Base-by-base conservation (phyloP, 164 flowering plant genomes). In the Macadamia tetraphylla region DNA sequence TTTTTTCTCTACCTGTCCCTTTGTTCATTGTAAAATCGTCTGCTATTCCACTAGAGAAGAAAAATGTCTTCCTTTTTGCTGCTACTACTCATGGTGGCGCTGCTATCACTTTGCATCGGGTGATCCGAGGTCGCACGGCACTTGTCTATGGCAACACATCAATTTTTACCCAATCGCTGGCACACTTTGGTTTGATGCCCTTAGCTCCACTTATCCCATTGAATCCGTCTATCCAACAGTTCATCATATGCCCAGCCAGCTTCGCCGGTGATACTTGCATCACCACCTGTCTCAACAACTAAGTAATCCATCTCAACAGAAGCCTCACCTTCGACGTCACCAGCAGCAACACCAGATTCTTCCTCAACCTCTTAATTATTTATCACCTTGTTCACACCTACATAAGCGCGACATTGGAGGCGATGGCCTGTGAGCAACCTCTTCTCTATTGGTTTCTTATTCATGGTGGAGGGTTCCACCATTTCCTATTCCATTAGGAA, bases 241-340 rank as follows among this genome's bases (percentile, higher is more conserved):
- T 86, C 55, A 74, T 71, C 9, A 74, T 86, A 70, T 49, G 55
- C 3, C 86, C 90, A 5, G 65, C 87, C 1, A 31, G 65, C 23
- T 78, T 86, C 71, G 11, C 65, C 29, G 67, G 71, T 58, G 75
- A 77, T 80, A 65, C 81, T 59, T 86, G 90, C 80, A 49, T 82
- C 68, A 67, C 87, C 1, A 6, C 76, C 15, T 87, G 84, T 71
- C 53, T 78, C 29, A 6, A 67, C 58, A 17, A 68, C 75, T 62
- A 74, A 55, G 89, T 87, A 10, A 53, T 86, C 63, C 83, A 73
- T 67, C 84, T 86, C 60, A 77, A 84, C 77, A 11, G 46, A 11
- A 32, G 62, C 57, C 67, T 79, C 15, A 87, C 90, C 15, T 86
- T 86, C 77, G 84, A 82, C 80, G 65, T 86, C 75, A 84, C 87